Percentiles rank a stretch among this genome's conserved stretches.
phyloP scores from a whole-genome alignment of 169 alveolate species.

The Eimeria falciformis region DNA sequence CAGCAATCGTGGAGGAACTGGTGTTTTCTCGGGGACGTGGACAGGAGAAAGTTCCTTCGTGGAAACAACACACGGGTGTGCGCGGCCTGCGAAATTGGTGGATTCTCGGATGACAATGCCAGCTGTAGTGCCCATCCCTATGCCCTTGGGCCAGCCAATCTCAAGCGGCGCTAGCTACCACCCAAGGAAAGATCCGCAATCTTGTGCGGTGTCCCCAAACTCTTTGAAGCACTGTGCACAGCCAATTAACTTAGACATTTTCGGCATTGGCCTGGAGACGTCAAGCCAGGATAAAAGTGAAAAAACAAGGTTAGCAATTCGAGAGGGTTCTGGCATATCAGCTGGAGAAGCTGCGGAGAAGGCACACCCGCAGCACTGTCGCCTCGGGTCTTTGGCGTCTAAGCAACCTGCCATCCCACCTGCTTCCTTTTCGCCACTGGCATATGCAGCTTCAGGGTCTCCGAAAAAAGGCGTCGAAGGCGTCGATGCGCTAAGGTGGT shows the following conservation, averaged over 20 bases:
- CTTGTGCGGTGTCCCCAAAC: not conserved
- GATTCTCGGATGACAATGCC: too few species aligned
- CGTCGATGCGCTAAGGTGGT: constrained; percentile 9
- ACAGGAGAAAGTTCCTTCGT: too few species aligned
- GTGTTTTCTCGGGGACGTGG: too few species aligned
- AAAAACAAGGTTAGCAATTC: not conserved
- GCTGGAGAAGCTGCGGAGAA: not conserved
- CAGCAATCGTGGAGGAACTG: too few species aligned
- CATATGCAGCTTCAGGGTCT: not conserved
- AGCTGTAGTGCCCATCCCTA: too few species aligned
- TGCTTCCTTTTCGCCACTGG: not conserved
- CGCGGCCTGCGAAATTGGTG: too few species aligned
- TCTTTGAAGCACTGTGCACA: not conserved
- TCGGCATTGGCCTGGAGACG: not conserved
- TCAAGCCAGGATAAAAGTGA: not conserved
- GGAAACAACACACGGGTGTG: too few species aligned
- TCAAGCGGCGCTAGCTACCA: too few species aligned
- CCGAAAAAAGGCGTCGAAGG: not conserved
- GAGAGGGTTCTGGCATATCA: not conserved
- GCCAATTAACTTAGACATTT: not conserved
- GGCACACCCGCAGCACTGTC: not conserved
- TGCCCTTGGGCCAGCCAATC: too few species aligned
- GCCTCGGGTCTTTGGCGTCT: not conserved
- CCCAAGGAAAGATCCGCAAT: not conserved
- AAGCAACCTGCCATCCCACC: not conserved